Percentiles rank a stretch among this genome's conserved stretches.
Evolutionary conservation across 768 basidiomycete genomes (phyloP).

Genomic region (Hygrophorus pudorinus): DNA sequence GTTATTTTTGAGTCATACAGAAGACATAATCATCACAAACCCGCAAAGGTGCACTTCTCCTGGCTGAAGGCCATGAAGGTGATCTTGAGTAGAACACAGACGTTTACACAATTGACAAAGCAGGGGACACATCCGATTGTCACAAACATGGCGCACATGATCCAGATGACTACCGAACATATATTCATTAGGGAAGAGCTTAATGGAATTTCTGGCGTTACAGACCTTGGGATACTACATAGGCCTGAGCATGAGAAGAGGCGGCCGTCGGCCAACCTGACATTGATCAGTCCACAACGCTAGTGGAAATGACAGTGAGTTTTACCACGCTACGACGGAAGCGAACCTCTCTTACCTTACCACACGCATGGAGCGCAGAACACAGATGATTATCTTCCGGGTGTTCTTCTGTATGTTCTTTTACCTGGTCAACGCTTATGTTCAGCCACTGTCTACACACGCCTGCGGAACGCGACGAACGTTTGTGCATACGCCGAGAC

Average conservation of each 20-base stretch:
- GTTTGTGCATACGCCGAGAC: conserved; percentile 41
- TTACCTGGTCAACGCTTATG: conserved; percentile 23
- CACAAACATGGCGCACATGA: conserved; percentile 41
- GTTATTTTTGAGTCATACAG: neutral
- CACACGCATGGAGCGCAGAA: conserved; percentile 48
- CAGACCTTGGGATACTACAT: conserved; percentile 34
- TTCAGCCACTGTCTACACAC: conserved; percentile 1
- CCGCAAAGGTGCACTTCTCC: conserved; percentile 45
- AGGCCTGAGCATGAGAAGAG: conserved; percentile 30
- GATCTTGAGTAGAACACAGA: conserved; percentile 35
- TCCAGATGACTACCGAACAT: conserved; percentile 26
- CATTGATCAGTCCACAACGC: conserved; percentile 30
- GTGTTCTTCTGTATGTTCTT: conserved; percentile 34
- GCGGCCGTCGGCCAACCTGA: conserved; percentile 20
- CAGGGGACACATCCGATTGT: conserved; percentile 42
- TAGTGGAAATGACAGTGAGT: conserved; percentile 16
- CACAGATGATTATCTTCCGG: too few relatives aligned
- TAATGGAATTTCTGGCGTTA: neutral
- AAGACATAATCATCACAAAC: conserved; percentile 19
- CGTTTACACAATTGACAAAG: conserved; percentile 46
- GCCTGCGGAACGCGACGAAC: conserved; percentile 10
- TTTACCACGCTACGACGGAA: neutral
- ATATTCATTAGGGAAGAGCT: neutral
- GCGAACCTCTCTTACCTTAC: conserved; percentile 27
- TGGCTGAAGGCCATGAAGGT: conserved; percentile 40